Evolutionary conservation across 2,329 filamentous ascomycete genomes (phyloP), one percentile per base, ranked within the genome.

Genomic region (Cryphonectria parasitica): DNA sequence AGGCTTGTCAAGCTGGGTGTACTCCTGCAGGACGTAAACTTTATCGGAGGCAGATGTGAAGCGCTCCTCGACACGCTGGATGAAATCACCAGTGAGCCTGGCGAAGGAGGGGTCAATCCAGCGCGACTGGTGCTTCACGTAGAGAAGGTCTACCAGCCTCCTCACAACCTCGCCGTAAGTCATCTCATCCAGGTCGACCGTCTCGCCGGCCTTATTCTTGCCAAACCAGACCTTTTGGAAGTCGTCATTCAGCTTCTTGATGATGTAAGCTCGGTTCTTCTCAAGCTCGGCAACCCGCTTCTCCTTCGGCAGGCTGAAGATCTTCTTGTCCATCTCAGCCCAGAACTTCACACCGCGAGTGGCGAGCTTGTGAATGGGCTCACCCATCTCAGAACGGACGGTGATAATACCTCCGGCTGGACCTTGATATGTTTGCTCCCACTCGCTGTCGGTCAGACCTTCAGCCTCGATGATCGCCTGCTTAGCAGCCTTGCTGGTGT

Each of bases 241-340:
- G 80, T 98, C 94, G 74, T 95, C 94, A 78, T 98, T 98, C 76
- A 98, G 89, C 81, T 95, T 96, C 86, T 95, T 92, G 83, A 98
- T 97, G 80, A 97, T 97, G 83, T 97, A 92, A 64, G 93, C 90
- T 67, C 93, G 91, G 79, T 92, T 91, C 84, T 96, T 97, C 85
- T 94, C 93, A 58, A 98, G 87, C 82, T 96, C 94, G 1, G 92
- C 87, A 31, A 97, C 86, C 58, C 94, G 91, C 86, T 98, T 97
- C 78, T 95, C 94, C 85, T 97, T 98, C 82, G 97, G 95, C 64
- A 99, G 85, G 78, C 90, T 92, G 86, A 99, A 99, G 77, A 99
- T 98, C 83, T 97, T 98, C 81, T 97, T 89, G 78, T 99, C 96
- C 94, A 99, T 97, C 83, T 99, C 97, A 65, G 94, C 91, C 96